phyloP scores from a whole-genome alignment of 352 stramenopile genomes.

The Phytophthora cactorum region DNA sequence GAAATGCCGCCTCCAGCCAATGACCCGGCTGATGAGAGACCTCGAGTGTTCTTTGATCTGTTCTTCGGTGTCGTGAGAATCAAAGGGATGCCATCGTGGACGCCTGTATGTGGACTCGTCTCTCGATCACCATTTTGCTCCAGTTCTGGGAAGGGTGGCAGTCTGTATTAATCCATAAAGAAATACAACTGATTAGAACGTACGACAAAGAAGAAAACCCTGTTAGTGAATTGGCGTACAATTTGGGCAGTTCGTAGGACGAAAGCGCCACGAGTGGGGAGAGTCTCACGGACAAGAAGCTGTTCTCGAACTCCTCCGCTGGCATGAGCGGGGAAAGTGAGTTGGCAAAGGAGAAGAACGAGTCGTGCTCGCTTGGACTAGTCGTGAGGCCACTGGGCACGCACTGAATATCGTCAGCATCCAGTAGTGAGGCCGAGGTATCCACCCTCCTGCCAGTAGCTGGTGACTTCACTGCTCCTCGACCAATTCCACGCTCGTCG shows the following conservation, averaged over 20 bases:
- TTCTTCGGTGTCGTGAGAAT: conserved; percentile 22
- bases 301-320: conserved; percentile 66
- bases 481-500: conserved; percentile 9
- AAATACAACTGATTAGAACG: conserved; percentile 13
- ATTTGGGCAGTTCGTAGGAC: conserved; percentile 63
- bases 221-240: conserved; percentile 48
- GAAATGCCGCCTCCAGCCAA: conserved; percentile 35
- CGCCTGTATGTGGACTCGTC: background rate
- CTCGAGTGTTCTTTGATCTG: conserved; percentile 8
- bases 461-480: conserved; percentile 17
- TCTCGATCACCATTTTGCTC: conserved; percentile 21
- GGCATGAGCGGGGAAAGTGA: conserved; percentile 71
- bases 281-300: conserved; percentile 61
- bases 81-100: conserved; percentile 1
- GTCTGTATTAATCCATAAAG: conserved; percentile 32
- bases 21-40: conserved; percentile 24
- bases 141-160: conserved; percentile 65
- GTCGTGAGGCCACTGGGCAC: conserved; percentile 42
- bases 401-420: conserved; percentile 45
- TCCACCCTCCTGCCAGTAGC: conserved; percentile 2
- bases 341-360: conserved; percentile 84
- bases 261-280: conserved; percentile 64
- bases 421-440: conserved; percentile 18
- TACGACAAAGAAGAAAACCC: background rate
- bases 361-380: conserved; percentile 65